Evolutionary conservation across 1,284 basidiomycete species (phyloP).

Genomic region (Cutaneotrichosporon sp.): DNA sequence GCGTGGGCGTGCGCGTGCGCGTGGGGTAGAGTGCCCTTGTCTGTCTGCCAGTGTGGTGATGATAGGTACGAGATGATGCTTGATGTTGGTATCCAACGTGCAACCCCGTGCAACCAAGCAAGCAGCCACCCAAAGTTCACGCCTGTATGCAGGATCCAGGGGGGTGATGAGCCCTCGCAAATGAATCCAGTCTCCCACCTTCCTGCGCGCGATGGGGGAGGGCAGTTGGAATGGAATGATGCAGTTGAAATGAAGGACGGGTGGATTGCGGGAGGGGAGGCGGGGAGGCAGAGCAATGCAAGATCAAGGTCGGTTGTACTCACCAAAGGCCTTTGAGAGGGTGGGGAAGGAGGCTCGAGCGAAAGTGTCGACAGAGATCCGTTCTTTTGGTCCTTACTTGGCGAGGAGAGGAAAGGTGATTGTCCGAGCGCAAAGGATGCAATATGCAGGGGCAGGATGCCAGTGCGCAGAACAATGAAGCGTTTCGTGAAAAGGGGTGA

Average conservation of each 20-base stretch:
- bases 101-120: not conserved
- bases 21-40: not conserved
- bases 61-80: not conserved
- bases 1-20: not conserved
- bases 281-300: not conserved
- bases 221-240: not conserved
- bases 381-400: not conserved
- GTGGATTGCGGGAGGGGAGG: not conserved
- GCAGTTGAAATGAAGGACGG: not conserved
- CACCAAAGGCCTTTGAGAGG: not conserved
- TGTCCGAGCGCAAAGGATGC: conserved; percentile 6
- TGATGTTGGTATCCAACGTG: not conserved
- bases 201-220: not conserved
- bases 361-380: not conserved
- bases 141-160: not conserved
- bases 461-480: conserved; percentile 4
- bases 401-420: not conserved
- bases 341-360: not conserved
- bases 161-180: not conserved
- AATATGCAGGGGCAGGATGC: not conserved
- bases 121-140: not conserved
- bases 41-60: not conserved
- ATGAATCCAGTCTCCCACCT: not conserved
- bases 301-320: not conserved
- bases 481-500: not conserved